These are phyloP conservation scores for Magnusiomyces tetraspermus DNA, from an alignment of 1,139 yeast genomes.

Conservation along the genomic window DNA sequence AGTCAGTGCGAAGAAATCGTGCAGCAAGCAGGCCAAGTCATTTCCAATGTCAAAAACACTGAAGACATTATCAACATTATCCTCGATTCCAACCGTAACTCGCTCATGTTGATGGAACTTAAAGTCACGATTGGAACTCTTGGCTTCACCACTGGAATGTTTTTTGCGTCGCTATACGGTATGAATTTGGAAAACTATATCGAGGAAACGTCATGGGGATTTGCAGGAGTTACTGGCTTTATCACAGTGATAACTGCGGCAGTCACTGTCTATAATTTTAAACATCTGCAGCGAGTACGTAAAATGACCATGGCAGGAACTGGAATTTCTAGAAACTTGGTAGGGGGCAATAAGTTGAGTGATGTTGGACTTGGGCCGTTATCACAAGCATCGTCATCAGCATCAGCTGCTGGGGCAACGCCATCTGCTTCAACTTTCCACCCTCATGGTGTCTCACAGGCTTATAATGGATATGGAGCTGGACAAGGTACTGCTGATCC, in stretches of 20 bases:
- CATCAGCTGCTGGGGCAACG: neutral
- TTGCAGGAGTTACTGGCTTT: constrained; percentile 46
- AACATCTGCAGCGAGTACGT: neutral
- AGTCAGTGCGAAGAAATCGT: constrained; percentile 92
- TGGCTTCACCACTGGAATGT: constrained; percentile 72
- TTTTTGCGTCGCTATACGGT: constrained; percentile 78
- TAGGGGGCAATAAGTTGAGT: neutral
- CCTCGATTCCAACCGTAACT: constrained; percentile 83
- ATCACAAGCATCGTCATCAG: neutral
- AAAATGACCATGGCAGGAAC: constrained; percentile 7
- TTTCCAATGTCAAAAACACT: constrained; percentile 78
- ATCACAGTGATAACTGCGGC: constrained; percentile 33
- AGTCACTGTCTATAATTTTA: constrained; percentile 20
- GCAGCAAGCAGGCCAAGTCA: constrained; percentile 76
- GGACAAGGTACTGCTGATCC: neutral
- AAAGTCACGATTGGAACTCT: constrained; percentile 78
- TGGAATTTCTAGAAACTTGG: neutral
- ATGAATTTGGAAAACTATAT: constrained; percentile 89
- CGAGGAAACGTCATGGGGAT: constrained; percentile 65
- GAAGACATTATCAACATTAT: constrained; percentile 92
- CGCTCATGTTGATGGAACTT: constrained; percentile 80
- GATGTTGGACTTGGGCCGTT: neutral
- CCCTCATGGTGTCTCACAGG: too few relatives aligned
- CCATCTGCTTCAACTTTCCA: neutral
- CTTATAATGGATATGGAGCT: neutral